phyloP scores from a whole-genome alignment of 2,329 filamentous ascomycete species.

The Hypomyces rosellus region DNA sequence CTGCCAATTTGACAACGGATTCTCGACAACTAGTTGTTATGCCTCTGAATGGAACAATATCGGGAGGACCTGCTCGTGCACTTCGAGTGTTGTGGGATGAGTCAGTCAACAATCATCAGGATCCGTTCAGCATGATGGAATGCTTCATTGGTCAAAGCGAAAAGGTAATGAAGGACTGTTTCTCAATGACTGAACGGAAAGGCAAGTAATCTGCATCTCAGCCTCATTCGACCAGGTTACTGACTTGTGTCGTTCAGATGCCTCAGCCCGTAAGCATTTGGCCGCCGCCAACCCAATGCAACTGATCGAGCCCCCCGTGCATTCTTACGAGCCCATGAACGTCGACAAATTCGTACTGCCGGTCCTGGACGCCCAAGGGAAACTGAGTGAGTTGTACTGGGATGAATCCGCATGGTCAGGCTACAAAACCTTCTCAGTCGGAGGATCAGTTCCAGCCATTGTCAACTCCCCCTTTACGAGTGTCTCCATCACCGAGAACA shows the following conservation, averaged over 20 bases:
- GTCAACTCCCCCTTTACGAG: neutral
- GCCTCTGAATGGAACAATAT: neutral
- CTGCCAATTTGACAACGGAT: neutral
- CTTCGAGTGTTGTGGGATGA: neutral
- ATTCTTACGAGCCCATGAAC: neutral
- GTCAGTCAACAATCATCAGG: neutral
- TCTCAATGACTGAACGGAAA: neutral
- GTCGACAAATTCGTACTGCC: neutral
- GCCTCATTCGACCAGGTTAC: neutral
- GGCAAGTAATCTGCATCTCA: neutral
- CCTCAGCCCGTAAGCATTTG: neutral
- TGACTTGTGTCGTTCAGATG: neutral
- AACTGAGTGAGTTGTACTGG: neutral
- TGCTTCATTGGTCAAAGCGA: neutral
- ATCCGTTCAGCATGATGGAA: neutral
- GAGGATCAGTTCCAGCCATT: neutral
- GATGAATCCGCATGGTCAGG: neutral
- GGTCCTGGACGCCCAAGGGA: neutral
- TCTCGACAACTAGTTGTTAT: neutral
- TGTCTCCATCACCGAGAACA: neutral
- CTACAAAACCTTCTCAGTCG: neutral
- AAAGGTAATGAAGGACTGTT: neutral
- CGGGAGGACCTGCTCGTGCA: neutral
- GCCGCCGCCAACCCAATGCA: neutral
- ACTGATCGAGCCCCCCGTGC: neutral